Evolutionary conservation across 805 yeast genomes (phyloP).

Genomic region (Cyberlindnera meyerae): DNA sequence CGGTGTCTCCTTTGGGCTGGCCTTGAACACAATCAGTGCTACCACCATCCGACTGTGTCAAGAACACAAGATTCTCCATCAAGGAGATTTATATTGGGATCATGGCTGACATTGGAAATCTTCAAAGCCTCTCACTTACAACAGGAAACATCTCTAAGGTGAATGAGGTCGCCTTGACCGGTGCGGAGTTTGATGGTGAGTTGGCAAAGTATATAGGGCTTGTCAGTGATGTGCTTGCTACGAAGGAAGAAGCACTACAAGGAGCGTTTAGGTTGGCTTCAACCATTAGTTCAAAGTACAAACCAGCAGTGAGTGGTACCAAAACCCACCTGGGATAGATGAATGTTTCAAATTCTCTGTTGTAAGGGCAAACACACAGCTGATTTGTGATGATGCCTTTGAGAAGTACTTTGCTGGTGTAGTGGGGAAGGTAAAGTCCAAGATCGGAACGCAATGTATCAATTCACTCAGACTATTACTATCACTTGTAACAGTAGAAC

Average conservation of each 20-base stretch:
- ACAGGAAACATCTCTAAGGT: conserved; percentile 53
- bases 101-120: conserved; percentile 74
- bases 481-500: too few relatives aligned
- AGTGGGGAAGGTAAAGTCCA: conserved; percentile 1
- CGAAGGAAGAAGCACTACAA: conserved; percentile 44
- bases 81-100: conserved; percentile 71
- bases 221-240: conserved; percentile 42
- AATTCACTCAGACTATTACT: too few relatives aligned
- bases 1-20: conserved; percentile 63
- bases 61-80: conserved; percentile 50
- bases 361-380: conserved; percentile 45
- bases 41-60: conserved; percentile 52
- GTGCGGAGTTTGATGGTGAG: conserved; percentile 46
- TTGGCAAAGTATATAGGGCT: conserved; percentile 55
- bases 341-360: conserved; percentile 35
- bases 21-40: conserved; percentile 59
- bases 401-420: conserved; percentile 8
- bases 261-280: conserved; percentile 44
- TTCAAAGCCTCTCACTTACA: conserved; percentile 58
- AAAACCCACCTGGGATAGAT: conserved; percentile 46
- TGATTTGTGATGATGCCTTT: conserved; percentile 15
- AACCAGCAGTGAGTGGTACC: conserved; percentile 62
- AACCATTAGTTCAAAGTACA: conserved; percentile 40
- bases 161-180: conserved; percentile 59
- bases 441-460: too few relatives aligned